A percentile compares a stretch with the other conserved stretches of the same genome.
Conservation (phyloP, 352 stramenopile species). For the Phytophthora tentaculata region DNA sequence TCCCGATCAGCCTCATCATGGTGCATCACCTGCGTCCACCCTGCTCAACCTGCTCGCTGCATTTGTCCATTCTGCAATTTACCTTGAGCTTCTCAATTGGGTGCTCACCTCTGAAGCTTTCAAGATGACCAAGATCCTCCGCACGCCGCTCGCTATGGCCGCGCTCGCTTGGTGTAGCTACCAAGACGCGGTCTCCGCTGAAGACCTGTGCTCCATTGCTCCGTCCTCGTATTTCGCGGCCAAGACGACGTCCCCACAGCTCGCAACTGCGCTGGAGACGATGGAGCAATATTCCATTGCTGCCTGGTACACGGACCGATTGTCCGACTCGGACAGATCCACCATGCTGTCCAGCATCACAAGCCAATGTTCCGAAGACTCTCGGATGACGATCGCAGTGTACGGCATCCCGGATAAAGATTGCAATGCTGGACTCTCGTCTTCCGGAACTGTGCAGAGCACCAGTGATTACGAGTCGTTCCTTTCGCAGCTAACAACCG, state of each 20-base stretch:
- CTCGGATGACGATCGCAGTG: slow-evolving; percentile 61
- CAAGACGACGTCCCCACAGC: slow-evolving; percentile 44
- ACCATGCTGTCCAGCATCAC: slow-evolving; percentile 43
- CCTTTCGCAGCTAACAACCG: slow-evolving; percentile 42
- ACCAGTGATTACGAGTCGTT: slow-evolving; percentile 56
- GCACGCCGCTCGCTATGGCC: slow-evolving; percentile 19
- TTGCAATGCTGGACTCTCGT: slow-evolving; percentile 62
- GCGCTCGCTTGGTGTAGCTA: slow-evolving; percentile 18
- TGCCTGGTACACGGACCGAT: slow-evolving; percentile 66
- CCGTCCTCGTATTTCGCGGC: slow-evolving; percentile 41
- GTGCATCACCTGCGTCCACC: slow-evolving; percentile 10
- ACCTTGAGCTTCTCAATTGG: slow-evolving; percentile 8
- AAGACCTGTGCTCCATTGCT: slow-evolving; percentile 47
- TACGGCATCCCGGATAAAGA: slow-evolving; percentile 77
- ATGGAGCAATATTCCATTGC: slow-evolving; percentile 51
- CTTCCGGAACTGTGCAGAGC: slow-evolving; percentile 42
- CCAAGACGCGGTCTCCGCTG: slow-evolving; percentile 14
- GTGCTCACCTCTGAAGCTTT: background rate
- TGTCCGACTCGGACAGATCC: slow-evolving; percentile 30
- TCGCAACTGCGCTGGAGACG: slow-evolving; percentile 41
- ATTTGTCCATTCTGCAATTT: slow-evolving; percentile 40
- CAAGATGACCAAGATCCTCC: slow-evolving; percentile 35
- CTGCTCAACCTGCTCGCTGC: slow-evolving; percentile 3
- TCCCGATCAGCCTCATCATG: slow-evolving; percentile 16
- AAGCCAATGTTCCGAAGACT: slow-evolving; percentile 38